Evolutionary conservation across 805 yeast genomes (phyloP), one percentile per base, ranked within the genome.

Genomic region (Yarrowia porcina): DNA sequence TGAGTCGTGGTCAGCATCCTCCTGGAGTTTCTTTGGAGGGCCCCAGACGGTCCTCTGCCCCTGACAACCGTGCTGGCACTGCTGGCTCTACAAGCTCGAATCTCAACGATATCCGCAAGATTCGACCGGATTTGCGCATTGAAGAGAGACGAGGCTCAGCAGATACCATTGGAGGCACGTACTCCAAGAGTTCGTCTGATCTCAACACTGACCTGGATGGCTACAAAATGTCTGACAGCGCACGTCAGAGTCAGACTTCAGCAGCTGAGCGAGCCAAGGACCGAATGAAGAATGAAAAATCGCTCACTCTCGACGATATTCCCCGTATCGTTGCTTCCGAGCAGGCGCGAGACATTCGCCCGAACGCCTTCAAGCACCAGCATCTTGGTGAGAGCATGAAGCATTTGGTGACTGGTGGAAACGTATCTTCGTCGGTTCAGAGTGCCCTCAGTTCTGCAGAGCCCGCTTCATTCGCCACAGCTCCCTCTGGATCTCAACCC

Each of bases 301-400:
- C 93, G 0, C 81, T 94, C 61, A 93, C 97, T 0, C 80, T 94
- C 68, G 98, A 94, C 74, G 99, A 94, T 74, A 94, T 94, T 69
- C 97, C 98, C 8, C 81, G 98, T 67, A 93, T 94, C 71, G 97
- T 94, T 8, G 96, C 97, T 1, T 93, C 96, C 10, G 97, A 94
- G 69, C 97, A 93, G 73, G 97, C 98, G 0, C 80, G 97, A 66
- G 97, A 90, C 65, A 87, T 89, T 70, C 81, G 96, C 64, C 97
- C 97, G 1, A 91, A 91, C 73, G 96, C 97, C 0, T 92, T 88
- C 75, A 86, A 88, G 64, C 96, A 88, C 74, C 92, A 88, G 70
- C 61, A 56, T 36, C 44, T 52, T 8, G 59, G 44, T 20, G 59
- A 52, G 38, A 17, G 18, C 44, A 36, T 52, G 44, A 52, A 36